Conservation (phyloP, 208 protist genomes). For the Naegleria lovaniensis region DNA sequence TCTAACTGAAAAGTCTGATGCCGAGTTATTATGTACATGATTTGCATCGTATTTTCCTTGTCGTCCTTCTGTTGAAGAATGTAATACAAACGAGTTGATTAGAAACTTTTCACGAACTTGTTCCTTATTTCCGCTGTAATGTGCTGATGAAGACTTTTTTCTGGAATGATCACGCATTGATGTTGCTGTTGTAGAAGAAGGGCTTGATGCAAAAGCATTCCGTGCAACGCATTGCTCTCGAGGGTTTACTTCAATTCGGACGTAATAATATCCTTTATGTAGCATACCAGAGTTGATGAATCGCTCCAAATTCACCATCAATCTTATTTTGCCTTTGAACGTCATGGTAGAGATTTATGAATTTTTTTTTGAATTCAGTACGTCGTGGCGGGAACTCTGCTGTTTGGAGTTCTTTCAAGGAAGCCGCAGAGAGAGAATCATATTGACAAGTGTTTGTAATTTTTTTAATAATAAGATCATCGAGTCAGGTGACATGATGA, state of each 20-base stretch:
- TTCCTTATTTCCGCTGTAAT: not conserved
- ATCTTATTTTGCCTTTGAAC: not conserved
- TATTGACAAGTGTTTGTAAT: no score
- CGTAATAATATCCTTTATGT: not conserved
- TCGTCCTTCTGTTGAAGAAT: not conserved
- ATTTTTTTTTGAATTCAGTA: no score
- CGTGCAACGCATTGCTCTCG: not conserved
- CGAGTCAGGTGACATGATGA: no score
- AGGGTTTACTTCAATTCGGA: not conserved
- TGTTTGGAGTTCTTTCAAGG: no score
- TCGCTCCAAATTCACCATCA: not conserved
- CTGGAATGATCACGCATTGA: no score
- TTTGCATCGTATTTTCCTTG: not conserved
- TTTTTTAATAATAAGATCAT: no score
- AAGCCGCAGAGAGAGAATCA: no score
- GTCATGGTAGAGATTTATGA: not conserved
- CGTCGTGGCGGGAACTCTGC: no score
- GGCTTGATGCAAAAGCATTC: not conserved
- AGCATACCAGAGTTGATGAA: not conserved
- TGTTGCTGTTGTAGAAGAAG: not conserved
- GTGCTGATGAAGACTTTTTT: not conserved
- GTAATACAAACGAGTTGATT: not conserved
- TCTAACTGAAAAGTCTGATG: not conserved
- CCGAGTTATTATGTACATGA: not conserved
- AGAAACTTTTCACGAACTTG: not conserved